Evolutionary conservation across 2,329 filamentous ascomycete species (phyloP).

Genomic region (Cladosporium halotolerans): DNA sequence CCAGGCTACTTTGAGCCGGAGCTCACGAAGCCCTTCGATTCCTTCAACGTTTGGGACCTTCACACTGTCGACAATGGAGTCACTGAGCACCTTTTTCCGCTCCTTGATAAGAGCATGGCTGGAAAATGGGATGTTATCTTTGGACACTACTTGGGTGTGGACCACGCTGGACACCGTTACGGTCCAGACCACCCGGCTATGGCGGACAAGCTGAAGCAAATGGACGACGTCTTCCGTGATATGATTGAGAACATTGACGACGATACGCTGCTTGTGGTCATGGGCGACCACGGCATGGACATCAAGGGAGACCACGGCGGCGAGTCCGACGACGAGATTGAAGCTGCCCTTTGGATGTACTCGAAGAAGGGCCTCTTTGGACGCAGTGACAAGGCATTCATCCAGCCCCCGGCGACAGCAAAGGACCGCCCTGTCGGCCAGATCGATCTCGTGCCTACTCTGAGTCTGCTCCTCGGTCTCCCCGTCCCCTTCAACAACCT

Average conservation of each 20-base stretch:
- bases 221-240: constrained; percentile 72
- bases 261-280: constrained; percentile 80
- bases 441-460: constrained; percentile 90
- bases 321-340: constrained; percentile 91
- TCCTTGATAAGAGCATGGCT: constrained; percentile 60
- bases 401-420: constrained; percentile 59
- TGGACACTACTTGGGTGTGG: constrained; percentile 88
- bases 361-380: constrained; percentile 83
- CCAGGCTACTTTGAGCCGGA: constrained; percentile 87
- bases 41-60: constrained; percentile 96
- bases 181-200: constrained; percentile 90
- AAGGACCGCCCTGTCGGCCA: constrained; percentile 72
- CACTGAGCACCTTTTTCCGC: constrained; percentile 79
- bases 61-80: constrained; percentile 97
- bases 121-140: constrained; percentile 88
- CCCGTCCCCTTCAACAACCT: constrained; percentile 96
- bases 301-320: constrained; percentile 96
- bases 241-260: constrained; percentile 71
- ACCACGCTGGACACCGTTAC: constrained; percentile 94
- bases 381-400: constrained; percentile 56
- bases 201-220: constrained; percentile 82
- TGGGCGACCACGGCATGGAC: constrained; percentile 99
- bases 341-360: constrained; percentile 98
- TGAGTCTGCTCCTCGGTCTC: constrained; percentile 79
- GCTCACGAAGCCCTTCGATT: constrained; percentile 84